These are phyloP conservation scores for Dipteronia sinensis DNA, from an alignment of 345 rosid genomes.

Conservation along the genomic window DNA sequence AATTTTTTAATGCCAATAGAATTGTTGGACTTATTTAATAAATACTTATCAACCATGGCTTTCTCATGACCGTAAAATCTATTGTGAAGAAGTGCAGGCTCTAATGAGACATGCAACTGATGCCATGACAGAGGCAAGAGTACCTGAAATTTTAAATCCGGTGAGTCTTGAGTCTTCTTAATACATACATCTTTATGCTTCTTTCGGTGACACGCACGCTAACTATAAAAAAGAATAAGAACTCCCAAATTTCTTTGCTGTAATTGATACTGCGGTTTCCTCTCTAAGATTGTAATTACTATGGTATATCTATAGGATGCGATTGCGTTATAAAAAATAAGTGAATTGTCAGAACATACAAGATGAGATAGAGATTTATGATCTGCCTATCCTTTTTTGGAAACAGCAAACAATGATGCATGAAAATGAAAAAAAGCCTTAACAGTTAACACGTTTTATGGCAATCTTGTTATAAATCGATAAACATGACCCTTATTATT, in stretches of 20 bases:
- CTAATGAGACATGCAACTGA: slow-evolving; percentile 65
- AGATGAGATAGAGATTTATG: background rate
- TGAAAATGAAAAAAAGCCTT: background rate
- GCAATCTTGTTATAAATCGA: background rate
- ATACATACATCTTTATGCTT: background rate
- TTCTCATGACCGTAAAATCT: slow-evolving; percentile 17
- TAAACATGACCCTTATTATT: background rate
- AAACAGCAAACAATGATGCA: background rate
- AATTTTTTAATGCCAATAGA: background rate
- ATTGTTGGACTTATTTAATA: background rate
- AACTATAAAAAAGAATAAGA: background rate
- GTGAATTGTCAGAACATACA: background rate
- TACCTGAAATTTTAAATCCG: slow-evolving; percentile 65
- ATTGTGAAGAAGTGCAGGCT: slow-evolving; percentile 52
- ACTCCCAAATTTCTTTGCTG: background rate
- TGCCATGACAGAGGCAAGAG: slow-evolving; percentile 83
- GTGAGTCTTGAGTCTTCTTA: slow-evolving; percentile 51
- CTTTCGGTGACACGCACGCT: background rate
- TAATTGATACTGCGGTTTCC: background rate
- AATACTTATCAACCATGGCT: background rate
- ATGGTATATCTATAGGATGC: background rate
- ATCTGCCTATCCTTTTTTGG: background rate
- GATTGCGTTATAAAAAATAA: background rate
- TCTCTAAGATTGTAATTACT: background rate
- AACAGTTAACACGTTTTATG: too few species aligned